Conservation (phyloP, 768 basidiomycete genomes). For the Trametes cubensis region DNA sequence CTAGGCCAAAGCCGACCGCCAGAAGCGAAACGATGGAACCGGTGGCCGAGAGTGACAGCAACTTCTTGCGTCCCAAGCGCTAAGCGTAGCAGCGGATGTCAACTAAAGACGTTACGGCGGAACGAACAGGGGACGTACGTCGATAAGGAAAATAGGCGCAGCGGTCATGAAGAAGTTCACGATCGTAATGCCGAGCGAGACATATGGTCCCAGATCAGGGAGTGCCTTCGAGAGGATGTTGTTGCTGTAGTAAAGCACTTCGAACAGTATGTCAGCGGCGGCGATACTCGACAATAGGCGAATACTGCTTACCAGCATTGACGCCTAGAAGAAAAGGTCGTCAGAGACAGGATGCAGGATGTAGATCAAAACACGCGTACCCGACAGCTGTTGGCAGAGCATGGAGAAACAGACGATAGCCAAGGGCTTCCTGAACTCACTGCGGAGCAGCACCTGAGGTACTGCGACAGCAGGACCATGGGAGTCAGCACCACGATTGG, state of each 20-base stretch:
- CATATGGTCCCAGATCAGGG: conserved; percentile 76
- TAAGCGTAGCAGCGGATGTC: conserved; percentile 31
- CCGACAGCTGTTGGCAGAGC: conserved; percentile 80
- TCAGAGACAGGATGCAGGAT: not conserved
- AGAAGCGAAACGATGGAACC: conserved; percentile 70
- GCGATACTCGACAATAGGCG: not conserved
- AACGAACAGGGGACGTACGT: conserved; percentile 49
- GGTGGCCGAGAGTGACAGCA: conserved; percentile 66
- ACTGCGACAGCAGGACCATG: conserved; percentile 47
- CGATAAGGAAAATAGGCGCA: conserved; percentile 85
- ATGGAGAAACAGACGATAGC: conserved; percentile 70
- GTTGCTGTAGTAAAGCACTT: conserved; percentile 91
- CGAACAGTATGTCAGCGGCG: not conserved
- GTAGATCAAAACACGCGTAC: conserved; percentile 36
- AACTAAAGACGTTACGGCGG: not conserved
- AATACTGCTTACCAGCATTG: conserved; percentile 62
- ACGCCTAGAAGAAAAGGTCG: conserved; percentile 50
- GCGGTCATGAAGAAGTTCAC: conserved; percentile 85
- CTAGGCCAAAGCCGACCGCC: conserved; percentile 70
- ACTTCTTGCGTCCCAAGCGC: conserved; percentile 71
- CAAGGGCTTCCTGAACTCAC: conserved; percentile 63
- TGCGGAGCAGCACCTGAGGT: conserved; percentile 49
- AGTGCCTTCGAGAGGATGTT: conserved; percentile 80
- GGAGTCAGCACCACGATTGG: conserved; percentile 28
- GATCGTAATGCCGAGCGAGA: conserved; percentile 82